Evolutionary conservation across 345 rosid species (phyloP).

Genomic region (Mangifera indica): DNA sequence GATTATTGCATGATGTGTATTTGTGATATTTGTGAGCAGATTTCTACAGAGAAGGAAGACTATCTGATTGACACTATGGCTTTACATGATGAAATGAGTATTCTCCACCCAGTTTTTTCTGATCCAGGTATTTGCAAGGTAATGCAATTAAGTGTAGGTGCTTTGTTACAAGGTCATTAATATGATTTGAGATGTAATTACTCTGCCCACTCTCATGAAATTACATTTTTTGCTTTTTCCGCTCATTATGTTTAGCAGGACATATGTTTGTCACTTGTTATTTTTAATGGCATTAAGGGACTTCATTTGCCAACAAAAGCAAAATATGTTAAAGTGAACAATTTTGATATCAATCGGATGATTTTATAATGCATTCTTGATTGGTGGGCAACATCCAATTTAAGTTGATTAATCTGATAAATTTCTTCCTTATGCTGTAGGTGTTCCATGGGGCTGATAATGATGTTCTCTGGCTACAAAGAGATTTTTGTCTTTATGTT

Average conservation of each 20-base stretch:
- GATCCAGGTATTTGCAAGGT: conserved; percentile 87
- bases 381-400: neutral
- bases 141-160: neutral
- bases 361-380: neutral
- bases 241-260: too few species aligned
- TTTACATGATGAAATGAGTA: conserved; percentile 70
- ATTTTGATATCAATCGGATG: too few species aligned
- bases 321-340: neutral
- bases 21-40: conserved; percentile 35
- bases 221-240: too few species aligned
- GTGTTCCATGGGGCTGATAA: conserved; percentile 98
- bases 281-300: too few species aligned
- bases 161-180: neutral
- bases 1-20: neutral
- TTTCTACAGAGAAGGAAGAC: conserved; percentile 61
- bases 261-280: too few species aligned
- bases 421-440: conserved; percentile 34
- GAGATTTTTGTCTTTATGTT: conserved; percentile 91
- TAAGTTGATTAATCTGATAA: neutral
- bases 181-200: neutral
- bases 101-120: conserved; percentile 69
- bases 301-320: too few species aligned
- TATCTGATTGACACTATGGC: conserved; percentile 79
- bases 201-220: neutral
- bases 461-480: conserved; percentile 90